Conservation (phyloP, 768 basidiomycete species). For the Termitomyces sp. region DNA sequence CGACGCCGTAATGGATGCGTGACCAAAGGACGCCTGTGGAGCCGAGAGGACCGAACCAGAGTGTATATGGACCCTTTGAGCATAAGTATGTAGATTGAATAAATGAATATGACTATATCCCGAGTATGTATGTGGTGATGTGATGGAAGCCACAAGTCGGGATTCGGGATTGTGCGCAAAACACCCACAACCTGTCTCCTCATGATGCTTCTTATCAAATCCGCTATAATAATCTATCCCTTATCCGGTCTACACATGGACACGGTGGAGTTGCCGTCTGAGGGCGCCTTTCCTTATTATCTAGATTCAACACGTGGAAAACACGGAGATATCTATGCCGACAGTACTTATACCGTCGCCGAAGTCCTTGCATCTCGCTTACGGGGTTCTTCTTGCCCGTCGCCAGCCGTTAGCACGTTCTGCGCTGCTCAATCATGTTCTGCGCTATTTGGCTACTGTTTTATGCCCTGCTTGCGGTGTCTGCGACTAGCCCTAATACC, state of each 20-base stretch:
- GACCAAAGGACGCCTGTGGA: slow-evolving; percentile 9
- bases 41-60: slow-evolving; percentile 1
- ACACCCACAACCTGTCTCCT: background rate
- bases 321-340: slow-evolving; percentile 12
- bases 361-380: slow-evolving; percentile 5
- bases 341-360: slow-evolving; percentile 9
- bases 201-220: slow-evolving; percentile 3
- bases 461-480: slow-evolving; percentile 30
- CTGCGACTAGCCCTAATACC: slow-evolving; percentile 29
- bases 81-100: no score
- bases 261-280: background rate
- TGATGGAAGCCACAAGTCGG: background rate
- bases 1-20: slow-evolving; percentile 12
- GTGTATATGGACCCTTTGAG: slow-evolving; percentile 3
- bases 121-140: background rate
- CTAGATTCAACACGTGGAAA: slow-evolving; percentile 12
- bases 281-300: slow-evolving; percentile 2
- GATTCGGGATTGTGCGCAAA: slow-evolving; percentile 1
- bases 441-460: slow-evolving; percentile 23
- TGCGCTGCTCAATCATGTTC: no score
- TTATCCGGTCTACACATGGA: background rate
- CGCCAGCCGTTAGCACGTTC: no score
- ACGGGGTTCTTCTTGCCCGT: slow-evolving; percentile 16
- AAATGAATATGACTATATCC: no score
- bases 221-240: background rate